phyloP scores from a whole-genome alignment of 345 rosid genomes.

The Arabis alpina region DNA sequence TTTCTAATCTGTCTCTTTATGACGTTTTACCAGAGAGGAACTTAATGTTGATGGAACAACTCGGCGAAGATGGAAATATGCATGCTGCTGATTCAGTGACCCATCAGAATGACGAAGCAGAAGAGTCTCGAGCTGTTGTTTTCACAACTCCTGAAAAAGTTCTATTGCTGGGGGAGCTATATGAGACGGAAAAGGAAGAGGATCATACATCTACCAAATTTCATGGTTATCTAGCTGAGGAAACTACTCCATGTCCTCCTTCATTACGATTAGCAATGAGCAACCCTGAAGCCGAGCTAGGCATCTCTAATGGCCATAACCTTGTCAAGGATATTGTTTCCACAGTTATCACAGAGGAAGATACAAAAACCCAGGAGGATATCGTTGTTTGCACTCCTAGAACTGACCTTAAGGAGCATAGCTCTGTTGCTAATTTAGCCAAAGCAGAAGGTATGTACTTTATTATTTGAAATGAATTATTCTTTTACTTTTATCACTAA shows the following conservation, averaged over 20 bases:
- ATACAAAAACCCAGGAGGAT: too few species aligned
- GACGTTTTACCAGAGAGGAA: constrained; percentile 15
- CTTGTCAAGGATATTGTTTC: too few species aligned
- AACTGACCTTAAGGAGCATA: not conserved
- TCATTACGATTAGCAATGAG: too few species aligned
- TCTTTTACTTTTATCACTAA: not conserved
- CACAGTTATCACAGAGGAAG: not conserved
- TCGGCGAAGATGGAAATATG: constrained; percentile 3
- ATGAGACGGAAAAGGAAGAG: constrained; percentile 18
- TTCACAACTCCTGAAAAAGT: constrained; percentile 20
- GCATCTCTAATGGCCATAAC: too few species aligned
- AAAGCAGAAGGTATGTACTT: constrained; percentile 16
- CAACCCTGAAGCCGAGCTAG: too few species aligned
- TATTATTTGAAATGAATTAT: not conserved
- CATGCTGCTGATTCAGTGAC: constrained; percentile 1
- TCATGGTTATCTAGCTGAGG: not conserved
- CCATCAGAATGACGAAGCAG: constrained; percentile 15
- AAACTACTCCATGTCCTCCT: too few species aligned
- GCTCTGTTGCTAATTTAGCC: not conserved
- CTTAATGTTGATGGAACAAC: constrained; percentile 16
- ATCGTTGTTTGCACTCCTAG: too few species aligned
- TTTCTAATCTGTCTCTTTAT: not conserved
- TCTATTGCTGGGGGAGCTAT: not conserved
- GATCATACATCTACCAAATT: not conserved
- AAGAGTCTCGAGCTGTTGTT: constrained; percentile 10